Conservation (phyloP, 83 land plant species). For the Larix sibirica region DNA sequence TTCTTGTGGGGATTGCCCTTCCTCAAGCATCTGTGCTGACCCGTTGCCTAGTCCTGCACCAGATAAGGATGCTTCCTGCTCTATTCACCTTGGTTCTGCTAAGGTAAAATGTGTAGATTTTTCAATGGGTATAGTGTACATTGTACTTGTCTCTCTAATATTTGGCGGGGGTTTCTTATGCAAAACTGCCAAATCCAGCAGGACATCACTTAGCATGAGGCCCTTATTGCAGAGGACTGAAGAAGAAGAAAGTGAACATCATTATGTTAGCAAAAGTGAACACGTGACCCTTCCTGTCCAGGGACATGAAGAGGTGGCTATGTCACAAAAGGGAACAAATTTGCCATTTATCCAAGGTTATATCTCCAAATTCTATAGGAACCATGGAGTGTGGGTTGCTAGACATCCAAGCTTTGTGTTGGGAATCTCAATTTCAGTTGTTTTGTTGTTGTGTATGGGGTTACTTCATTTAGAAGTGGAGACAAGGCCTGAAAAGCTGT, state of each 20-base stretch:
- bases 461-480: conserved; percentile 77
- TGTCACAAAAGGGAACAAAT: conserved; percentile 22
- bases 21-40: conserved; percentile 62
- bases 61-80: conserved; percentile 49
- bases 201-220: conserved; percentile 20
- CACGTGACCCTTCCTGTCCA: conserved; percentile 28
- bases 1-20: conserved; percentile 98
- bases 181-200: conserved; percentile 24
- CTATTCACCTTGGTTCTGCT: conserved; percentile 57
- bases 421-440: conserved; percentile 48
- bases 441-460: conserved; percentile 75
- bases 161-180: conserved; percentile 63
- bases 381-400: conserved; percentile 79
- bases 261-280: conserved; percentile 28
- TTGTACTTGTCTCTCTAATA: conserved; percentile 53
- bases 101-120: conserved; percentile 81
- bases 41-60: conserved; percentile 41
- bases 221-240: conserved; percentile 28
- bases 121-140: conserved; percentile 58
- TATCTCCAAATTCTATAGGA: conserved; percentile 70
- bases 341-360: conserved; percentile 63
- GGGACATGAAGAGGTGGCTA: conserved; percentile 41
- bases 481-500: conserved; percentile 90
- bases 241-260: conserved; percentile 31
- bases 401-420: conserved; percentile 69